Conservation (phyloP, 768 basidiomycete genomes). For the Hirschioporus abietinus region DNA sequence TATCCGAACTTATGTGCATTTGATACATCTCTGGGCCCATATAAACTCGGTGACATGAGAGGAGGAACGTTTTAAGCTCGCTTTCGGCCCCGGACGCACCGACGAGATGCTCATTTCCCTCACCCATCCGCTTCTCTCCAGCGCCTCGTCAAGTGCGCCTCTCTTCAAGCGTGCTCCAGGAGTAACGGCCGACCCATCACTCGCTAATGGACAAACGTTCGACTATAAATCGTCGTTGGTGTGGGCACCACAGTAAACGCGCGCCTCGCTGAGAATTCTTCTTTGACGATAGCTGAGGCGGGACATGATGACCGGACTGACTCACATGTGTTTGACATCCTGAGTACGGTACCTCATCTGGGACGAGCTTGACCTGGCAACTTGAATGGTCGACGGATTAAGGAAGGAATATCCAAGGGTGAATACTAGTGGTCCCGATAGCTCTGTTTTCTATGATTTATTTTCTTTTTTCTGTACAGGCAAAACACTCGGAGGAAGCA, state of each 20-base stretch:
- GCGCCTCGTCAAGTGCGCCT: not conserved
- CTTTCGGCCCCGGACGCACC: not conserved
- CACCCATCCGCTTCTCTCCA: not conserved
- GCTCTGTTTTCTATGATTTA: slow-evolving; percentile 1
- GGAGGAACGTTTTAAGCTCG: not conserved
- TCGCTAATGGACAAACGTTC: slow-evolving; percentile 12
- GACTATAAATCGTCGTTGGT: slow-evolving; percentile 33
- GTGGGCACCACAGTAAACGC: slow-evolving; percentile 46
- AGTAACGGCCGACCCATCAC: not conserved
- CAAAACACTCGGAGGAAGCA: slow-evolving; percentile 34
- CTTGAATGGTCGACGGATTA: slow-evolving; percentile 41
- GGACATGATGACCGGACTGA: slow-evolving; percentile 43
- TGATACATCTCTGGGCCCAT: not conserved
- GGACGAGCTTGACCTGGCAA: slow-evolving; percentile 39
- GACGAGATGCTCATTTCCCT: not conserved
- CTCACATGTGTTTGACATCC: slow-evolving; percentile 40
- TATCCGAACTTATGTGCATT: no score
- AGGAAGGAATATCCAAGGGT: slow-evolving; percentile 36
- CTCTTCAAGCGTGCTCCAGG: not conserved
- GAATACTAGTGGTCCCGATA: slow-evolving; percentile 11
- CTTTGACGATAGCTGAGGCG: slow-evolving; percentile 43
- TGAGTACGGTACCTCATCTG: slow-evolving; percentile 36
- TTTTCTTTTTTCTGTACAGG: slow-evolving; percentile 28
- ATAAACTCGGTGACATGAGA: not conserved
- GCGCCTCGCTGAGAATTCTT: slow-evolving; percentile 39